Base-by-base conservation (phyloP, 768 basidiomycete species). In the Suillus discolor region DNA sequence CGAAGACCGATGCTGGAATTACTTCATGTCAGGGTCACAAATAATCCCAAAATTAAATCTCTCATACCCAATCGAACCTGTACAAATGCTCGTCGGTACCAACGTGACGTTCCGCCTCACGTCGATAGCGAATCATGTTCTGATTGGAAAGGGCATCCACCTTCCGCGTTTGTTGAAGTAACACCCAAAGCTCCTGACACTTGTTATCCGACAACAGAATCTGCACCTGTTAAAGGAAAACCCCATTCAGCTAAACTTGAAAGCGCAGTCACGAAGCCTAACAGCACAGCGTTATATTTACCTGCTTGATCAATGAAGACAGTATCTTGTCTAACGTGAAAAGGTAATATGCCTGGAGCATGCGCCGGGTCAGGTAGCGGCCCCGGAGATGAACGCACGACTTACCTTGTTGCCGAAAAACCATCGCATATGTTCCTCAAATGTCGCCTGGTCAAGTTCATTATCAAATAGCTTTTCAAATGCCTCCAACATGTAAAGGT, bases 241-340 rank as follows among this genome's bases (percentile, higher is more conserved):
- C 1, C 16, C 38, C 54, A 18, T 13, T 67, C n/a, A 67, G 51
- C 44, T 15, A 51, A 62, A 39, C 39, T 53, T 42, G 25, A 55
- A 18, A 15, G 44, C 25, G n/a, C 34, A 51, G 23, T 44, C 31
- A 7, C 28, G 44, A 55, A 45, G 20, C 34, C 61, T 23, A n/a
- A 18, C 42, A 18, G 3, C 28, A 65, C 36, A 61, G 34, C 20
- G 11, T 42, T 61, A 59, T 49, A 72, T 84, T 75, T 66, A 94
- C 95, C 84, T 97, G 95, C 80, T 98, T 98, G 76, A 98, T 86
- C 61, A 98, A 85, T 25, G 90, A 89, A 15, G 87, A 89, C 64
- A 99, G 89, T 55, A 97, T 79, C 78, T 96, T 95, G 82, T 99
- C 97, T 72, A 99, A 75, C 2, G 97, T 98, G 78, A 97, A 99